Conservation (phyloP, 345 rosid genomes). For the Boechera stricta region DNA sequence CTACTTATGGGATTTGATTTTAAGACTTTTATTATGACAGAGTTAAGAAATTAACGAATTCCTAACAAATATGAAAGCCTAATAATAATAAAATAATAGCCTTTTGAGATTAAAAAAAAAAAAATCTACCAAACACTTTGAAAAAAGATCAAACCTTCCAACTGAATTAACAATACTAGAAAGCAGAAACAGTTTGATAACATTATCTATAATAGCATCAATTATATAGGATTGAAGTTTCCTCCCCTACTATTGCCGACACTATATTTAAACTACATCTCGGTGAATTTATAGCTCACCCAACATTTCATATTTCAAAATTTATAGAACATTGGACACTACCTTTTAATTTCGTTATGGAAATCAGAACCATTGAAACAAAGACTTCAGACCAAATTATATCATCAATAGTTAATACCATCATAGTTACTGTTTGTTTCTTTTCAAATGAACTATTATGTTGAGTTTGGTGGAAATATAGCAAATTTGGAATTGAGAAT, state of each 20-base stretch:
- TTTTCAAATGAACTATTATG: neutral
- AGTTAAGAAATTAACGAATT: neutral
- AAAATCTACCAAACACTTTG: neutral
- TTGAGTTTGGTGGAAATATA: neutral
- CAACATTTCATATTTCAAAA: neutral
- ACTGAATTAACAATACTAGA: neutral
- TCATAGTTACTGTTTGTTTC: neutral
- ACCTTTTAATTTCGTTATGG: neutral
- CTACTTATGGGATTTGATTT: neutral
- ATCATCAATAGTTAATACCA: neutral
- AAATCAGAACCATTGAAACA: neutral
- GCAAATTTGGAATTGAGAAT: neutral
- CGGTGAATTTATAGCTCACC: conserved; percentile 25
- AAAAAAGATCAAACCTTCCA: neutral
- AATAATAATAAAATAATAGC: neutral
- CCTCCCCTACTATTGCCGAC: conserved; percentile 6
- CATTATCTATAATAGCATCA: neutral
- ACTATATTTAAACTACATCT: conserved; percentile 9
- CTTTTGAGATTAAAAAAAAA: neutral
- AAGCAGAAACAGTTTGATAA: conserved; percentile 1
- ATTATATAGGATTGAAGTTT: neutral
- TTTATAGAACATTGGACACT: neutral
- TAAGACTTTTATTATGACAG: neutral
- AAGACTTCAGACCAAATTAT: neutral
- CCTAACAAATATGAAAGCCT: neutral